phyloP scores from a whole-genome alignment of 768 basidiomycete species.

The Royoungia palumana region DNA sequence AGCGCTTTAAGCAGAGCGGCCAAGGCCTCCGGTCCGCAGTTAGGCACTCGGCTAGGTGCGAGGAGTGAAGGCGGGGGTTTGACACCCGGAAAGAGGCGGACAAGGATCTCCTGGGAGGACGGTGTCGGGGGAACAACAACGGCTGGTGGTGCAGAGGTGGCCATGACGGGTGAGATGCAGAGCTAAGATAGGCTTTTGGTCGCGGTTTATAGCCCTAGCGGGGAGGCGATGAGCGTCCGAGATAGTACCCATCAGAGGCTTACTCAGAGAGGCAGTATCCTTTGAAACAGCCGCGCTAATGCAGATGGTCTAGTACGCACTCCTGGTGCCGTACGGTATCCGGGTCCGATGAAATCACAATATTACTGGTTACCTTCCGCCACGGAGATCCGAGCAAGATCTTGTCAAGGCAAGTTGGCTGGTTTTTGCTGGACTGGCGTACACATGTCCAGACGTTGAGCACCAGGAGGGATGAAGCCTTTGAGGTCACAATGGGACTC shows the following conservation, averaged over 20 bases:
- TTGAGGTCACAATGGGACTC: too few relatives aligned
- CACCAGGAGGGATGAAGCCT: too few relatives aligned
- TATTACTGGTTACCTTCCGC: too few relatives aligned
- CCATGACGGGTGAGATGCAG: constrained; percentile 6
- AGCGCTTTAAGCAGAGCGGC: constrained; percentile 38
- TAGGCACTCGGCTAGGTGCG: constrained; percentile 37
- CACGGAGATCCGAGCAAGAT: too few relatives aligned
- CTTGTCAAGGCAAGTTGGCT: too few relatives aligned
- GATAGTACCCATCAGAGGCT: neutral
- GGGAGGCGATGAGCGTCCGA: constrained; percentile 1
- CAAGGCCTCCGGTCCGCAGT: constrained; percentile 38
- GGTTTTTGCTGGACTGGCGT: too few relatives aligned
- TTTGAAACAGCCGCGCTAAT: neutral
- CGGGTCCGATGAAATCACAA: too few relatives aligned
- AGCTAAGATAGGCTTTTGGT: neutral
- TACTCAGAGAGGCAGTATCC: neutral
- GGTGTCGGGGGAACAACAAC: constrained; percentile 16
- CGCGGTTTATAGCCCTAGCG: constrained; percentile 8
- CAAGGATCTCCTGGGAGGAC: constrained; percentile 22
- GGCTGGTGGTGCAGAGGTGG: constrained; percentile 27
- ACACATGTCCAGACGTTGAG: too few relatives aligned
- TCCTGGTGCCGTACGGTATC: too few relatives aligned
- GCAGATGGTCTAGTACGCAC: too few relatives aligned
- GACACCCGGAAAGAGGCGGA: constrained; percentile 32
- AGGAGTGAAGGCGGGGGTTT: constrained; percentile 32